Evolutionary conservation across 2,329 filamentous ascomycete species (phyloP), one percentile per base, ranked within the genome.

Genomic region (Colletotrichum gloeosporioides): DNA sequence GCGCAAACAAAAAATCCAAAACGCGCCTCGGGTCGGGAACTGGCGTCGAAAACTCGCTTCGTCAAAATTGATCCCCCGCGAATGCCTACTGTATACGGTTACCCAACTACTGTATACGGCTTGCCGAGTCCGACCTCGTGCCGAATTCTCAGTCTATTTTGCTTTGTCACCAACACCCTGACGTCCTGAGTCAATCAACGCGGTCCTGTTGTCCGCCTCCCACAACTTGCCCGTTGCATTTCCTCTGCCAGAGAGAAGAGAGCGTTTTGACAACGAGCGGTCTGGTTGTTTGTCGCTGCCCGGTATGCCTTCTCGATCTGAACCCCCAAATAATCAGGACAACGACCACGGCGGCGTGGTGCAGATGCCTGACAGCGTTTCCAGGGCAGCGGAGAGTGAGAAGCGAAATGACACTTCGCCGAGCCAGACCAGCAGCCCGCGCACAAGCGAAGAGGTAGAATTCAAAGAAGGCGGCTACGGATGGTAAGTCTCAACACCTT

Each of bases 381-480:
- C 59, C 70, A 74, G 71, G 49, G 65, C 59, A 53, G 44, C 32
- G 34, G 74, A 69, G 31, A 64, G 65, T 36, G 49, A 76, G 59
- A 74, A 76, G 71, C 34, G 32, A 7, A 32, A 65, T 73, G 65
- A 44, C 27, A 16, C 65, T 22, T 69, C 49, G 36, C 29, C 74
- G 27, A n/a, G 59, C 49, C 64, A 71, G 16, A 10, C 34, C 18
- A 59, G 16, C 15, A 59, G 16, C 15, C 49, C 66, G 25, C 64
- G 44, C 10, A 16, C 74, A 49, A 69, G 59, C 39, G 65, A 66
- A 18, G 64, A 82, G 73, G 73, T 78, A 12, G 85, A 85, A 53
- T 86, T 88, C 77, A 83, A 84, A 53, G 90, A 92, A 79, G 91
- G 91, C 55, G 91, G 91, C 27, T 92, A 92, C 84, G 91, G 91